Evolutionary conservation across 169 alveolate genomes (phyloP), one percentile per base, ranked within the genome.

Genomic region (Eimeria falciformis): DNA sequence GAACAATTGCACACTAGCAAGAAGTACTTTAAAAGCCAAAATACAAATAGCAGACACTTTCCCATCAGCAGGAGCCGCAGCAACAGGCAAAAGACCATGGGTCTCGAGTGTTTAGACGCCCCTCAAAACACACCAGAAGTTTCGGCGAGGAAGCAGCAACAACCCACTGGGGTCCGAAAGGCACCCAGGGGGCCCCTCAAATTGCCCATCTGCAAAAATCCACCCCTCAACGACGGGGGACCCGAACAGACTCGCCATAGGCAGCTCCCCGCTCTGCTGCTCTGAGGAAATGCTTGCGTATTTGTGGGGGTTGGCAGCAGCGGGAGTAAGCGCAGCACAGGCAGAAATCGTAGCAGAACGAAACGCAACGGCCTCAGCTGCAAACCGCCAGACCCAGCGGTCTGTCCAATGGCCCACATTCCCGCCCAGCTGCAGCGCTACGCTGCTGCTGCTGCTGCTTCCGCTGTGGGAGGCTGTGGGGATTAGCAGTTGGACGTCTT

Each of bases 401-500:
- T 62, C 73, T 62, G 73, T 62, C 73, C 73, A 62, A 29, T n/a
- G n/a, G 37, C 73, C n/a, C 12, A 12, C 11, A 12, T 29, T n/a
- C 11, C 6, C 29, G 73, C 73, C 73, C 17, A 62, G 73, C 73
- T 62, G 73, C 73, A 62, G 73, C 73, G 73, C 73, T 29, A 62
- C 73, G 73, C 73, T n/a, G 73, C 73, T 62, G 73, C 62, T 50
- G 62, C 73, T n/a, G 73, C 73, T 62, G 73, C 73, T 62, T n/a
- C 73, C 25, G 29, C 73, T 62, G n/a, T n/a, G 73, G 73, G 73
- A n/a, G 14, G 73, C 73, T 18, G 73, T 29, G 29, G 73, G 73
- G n/a, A 62, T n/a, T 29, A 62, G 73, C 73, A 62, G 73, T 3
- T n/a, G 25, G 37, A 62, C 73, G 12, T 62, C 73, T 62, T 62